phyloP scores from a whole-genome alignment of 129 eudicot genomes.

The Centrapalus pauciflorus region DNA sequence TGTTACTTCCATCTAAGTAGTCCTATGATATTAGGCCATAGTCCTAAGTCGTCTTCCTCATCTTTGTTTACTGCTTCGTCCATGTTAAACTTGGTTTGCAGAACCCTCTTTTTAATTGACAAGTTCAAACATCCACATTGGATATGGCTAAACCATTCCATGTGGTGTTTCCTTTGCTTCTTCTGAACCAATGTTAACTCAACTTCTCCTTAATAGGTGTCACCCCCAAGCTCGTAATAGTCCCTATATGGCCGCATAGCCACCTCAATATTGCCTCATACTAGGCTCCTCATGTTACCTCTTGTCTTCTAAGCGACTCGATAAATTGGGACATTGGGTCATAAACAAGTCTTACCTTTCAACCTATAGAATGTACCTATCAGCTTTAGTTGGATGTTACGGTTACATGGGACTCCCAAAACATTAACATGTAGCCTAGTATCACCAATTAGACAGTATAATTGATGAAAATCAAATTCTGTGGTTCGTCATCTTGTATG shows the following conservation, averaged over 20 bases:
- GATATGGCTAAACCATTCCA: not conserved
- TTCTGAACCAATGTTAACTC: not conserved
- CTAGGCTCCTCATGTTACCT: not conserved
- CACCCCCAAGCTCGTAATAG: no score
- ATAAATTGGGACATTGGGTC: not conserved
- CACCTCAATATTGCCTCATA: not conserved
- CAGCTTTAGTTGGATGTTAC: not conserved
- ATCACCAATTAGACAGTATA: not conserved
- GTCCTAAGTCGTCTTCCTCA: not conserved
- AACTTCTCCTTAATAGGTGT: not conserved
- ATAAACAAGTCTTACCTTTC: not conserved
- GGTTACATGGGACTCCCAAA: not conserved
- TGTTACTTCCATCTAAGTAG: not conserved
- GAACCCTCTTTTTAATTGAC: not conserved
- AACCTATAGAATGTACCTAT: not conserved
- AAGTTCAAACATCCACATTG: not conserved
- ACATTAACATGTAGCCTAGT: not conserved
- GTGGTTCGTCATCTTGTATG: not conserved
- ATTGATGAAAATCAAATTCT: not conserved
- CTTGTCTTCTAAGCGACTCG: not conserved
- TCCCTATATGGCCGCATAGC: not conserved
- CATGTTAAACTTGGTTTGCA: not conserved
- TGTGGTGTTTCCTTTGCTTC: not conserved
- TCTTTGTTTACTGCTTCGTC: not conserved
- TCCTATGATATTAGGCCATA: not conserved